Conservation (phyloP, 1,284 basidiomycete species). For the Cerioporus squamosus region DNA sequence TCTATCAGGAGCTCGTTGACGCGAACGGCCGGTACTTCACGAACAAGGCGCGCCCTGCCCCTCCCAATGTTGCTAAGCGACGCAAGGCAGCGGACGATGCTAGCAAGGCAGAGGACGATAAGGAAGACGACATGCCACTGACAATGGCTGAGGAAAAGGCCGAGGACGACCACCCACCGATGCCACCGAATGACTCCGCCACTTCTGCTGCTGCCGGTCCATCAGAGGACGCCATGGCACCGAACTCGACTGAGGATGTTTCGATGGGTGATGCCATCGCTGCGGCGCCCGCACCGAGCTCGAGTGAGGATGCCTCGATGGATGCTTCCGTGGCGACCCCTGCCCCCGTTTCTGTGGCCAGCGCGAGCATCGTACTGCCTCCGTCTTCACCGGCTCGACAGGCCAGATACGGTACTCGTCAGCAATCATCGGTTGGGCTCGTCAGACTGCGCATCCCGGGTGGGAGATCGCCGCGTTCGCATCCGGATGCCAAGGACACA, state of each 20-base stretch:
- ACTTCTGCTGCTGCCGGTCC: neutral
- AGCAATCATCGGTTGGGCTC: neutral
- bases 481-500: neutral
- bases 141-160: neutral
- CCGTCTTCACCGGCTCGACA: neutral
- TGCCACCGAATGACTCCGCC: neutral
- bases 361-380: neutral
- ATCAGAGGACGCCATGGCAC: neutral
- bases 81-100: slow-evolving; percentile 2
- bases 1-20: slow-evolving; percentile 44
- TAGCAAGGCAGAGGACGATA: neutral
- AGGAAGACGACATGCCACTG: neutral
- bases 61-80: slow-evolving; percentile 10
- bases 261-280: neutral
- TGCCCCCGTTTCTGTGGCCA: neutral
- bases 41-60: slow-evolving; percentile 9
- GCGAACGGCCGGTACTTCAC: slow-evolving; percentile 24
- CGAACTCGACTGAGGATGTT: neutral
- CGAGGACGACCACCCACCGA: neutral
- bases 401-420: neutral
- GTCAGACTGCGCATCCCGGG: slow-evolving; percentile 15
- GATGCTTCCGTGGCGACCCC: neutral
- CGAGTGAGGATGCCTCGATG: neutral
- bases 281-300: too few species aligned
- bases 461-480: neutral